A percentile compares a stretch with the other conserved stretches of the same genome.
phyloP scores from a whole-genome alignment of 768 basidiomycete genomes.

The Asterophora lycoperdoides region DNA sequence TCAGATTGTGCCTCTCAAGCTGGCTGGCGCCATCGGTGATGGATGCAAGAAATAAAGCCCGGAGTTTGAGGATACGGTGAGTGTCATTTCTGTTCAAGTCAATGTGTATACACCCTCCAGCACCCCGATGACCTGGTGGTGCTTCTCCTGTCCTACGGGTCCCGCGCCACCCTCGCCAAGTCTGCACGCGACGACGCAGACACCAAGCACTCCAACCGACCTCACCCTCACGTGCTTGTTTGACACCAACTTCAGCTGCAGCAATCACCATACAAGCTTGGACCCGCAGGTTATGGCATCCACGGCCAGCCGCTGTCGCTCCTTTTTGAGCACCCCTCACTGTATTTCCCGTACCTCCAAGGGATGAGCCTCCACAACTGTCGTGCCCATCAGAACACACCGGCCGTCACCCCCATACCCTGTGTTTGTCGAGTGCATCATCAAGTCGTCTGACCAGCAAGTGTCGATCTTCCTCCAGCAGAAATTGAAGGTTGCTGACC shows the following conservation, averaged over 20 bases:
- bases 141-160: constrained; percentile 44
- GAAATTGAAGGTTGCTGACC: constrained; percentile 82
- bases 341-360: too few species aligned
- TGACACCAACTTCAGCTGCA: constrained; percentile 45
- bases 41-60: constrained; percentile 63
- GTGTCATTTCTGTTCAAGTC: constrained; percentile 2
- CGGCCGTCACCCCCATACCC: constrained; percentile 71
- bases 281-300: constrained; percentile 27
- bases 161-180: constrained; percentile 55
- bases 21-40: constrained; percentile 74
- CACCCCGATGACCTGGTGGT: constrained; percentile 23
- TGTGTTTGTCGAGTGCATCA: constrained; percentile 78
- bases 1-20: constrained; percentile 19
- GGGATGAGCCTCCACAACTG: too few species aligned
- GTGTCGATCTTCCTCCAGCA: constrained; percentile 89
- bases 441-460: constrained; percentile 87
- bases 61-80: constrained; percentile 34
- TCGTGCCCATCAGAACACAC: not conserved
- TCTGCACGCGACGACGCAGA: constrained; percentile 57
- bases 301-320: constrained; percentile 30
- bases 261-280: constrained; percentile 44
- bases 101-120: constrained; percentile 50
- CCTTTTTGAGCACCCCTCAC: constrained; percentile 34
- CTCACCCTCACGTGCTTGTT: constrained; percentile 56
- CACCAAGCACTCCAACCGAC: constrained; percentile 59